Conservation (phyloP, 768 basidiomycete genomes). For the Agaricus bisporus region DNA sequence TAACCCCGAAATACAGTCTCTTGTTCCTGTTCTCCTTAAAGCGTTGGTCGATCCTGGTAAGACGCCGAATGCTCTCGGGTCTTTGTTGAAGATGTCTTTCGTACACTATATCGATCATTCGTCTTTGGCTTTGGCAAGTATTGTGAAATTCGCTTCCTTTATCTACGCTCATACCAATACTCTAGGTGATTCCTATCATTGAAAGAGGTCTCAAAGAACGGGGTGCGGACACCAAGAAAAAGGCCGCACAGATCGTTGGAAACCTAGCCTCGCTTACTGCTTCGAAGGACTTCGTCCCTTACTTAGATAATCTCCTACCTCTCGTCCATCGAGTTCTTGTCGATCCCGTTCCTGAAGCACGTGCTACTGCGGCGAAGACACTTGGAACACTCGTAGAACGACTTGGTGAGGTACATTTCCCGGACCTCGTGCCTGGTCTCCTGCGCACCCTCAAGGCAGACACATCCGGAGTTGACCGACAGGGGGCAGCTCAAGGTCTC, state of each 20-base stretch:
- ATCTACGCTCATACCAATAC: background rate
- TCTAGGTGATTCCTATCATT: conserved; percentile 86
- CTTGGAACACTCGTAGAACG: conserved; percentile 96
- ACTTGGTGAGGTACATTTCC: conserved; percentile 91
- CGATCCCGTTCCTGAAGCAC: conserved; percentile 96
- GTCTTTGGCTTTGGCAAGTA: conserved; percentile 79
- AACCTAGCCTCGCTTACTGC: conserved; percentile 89
- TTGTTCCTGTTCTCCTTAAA: conserved; percentile 86
- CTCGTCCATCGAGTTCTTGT: conserved; percentile 89
- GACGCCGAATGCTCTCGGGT: conserved; percentile 78
- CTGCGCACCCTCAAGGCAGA: conserved; percentile 87
- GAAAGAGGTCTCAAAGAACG: conserved; percentile 91
- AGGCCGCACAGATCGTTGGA: conserved; percentile 96
- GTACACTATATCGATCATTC: conserved; percentile 98
- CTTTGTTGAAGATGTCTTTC: conserved; percentile 90
- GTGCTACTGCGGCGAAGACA: conserved; percentile 95
- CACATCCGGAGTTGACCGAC: conserved; percentile 91
- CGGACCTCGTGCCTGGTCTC: conserved; percentile 87
- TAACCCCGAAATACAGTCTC: conserved; percentile 92
- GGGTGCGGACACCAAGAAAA: conserved; percentile 90
- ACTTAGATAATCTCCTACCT: conserved; percentile 83
- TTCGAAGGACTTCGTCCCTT: conserved; percentile 90
- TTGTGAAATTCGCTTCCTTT: background rate
- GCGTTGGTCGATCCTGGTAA: conserved; percentile 94
- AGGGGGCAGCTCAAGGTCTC: conserved; percentile 96